phyloP scores from a whole-genome alignment of 768 basidiomycete species.

The Amanita pseudoporphyria region DNA sequence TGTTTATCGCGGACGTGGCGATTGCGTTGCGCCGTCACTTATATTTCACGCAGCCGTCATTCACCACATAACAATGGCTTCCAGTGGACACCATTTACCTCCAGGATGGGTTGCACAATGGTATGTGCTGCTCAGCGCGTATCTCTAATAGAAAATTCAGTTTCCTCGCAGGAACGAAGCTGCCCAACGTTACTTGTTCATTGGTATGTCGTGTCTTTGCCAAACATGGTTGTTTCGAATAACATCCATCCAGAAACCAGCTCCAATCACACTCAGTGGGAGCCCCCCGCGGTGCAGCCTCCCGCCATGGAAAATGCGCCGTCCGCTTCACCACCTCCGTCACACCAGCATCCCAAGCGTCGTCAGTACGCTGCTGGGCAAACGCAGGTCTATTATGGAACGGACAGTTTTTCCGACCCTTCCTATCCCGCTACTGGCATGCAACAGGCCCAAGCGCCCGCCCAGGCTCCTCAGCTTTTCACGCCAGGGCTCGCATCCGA shows the following conservation, averaged over 20 bases:
- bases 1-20: constrained; percentile 8
- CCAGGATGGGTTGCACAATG: constrained; percentile 93
- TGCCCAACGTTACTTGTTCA: constrained; percentile 77
- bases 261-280: constrained; percentile 85
- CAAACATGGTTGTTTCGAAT: constrained; percentile 1
- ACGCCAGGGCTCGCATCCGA: constrained; percentile 76
- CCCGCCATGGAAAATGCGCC: constrained; percentile 29
- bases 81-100: constrained; percentile 61
- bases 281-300: constrained; percentile 45
- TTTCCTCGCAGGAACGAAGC: constrained; percentile 57
- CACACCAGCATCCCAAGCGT: constrained; percentile 49
- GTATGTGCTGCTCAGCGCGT: constrained; percentile 31
- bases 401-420: constrained; percentile 35
- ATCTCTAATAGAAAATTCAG: constrained; percentile 12
- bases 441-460: constrained; percentile 27
- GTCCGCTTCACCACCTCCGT: constrained; percentile 34
- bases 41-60: constrained; percentile 14
- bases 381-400: constrained; percentile 79
- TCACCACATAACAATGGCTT: constrained; percentile 30
- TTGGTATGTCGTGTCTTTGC: constrained; percentile 48
- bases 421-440: constrained; percentile 27
- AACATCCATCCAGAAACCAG: constrained; percentile 54
- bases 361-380: constrained; percentile 94
- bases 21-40: neutral
- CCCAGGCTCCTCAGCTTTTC: constrained; percentile 52